Percentiles rank a stretch among this genome's conserved stretches.
phyloP scores from a whole-genome alignment of 495 filamentous ascomycete genomes.

The Aspergillus nanangensis region DNA sequence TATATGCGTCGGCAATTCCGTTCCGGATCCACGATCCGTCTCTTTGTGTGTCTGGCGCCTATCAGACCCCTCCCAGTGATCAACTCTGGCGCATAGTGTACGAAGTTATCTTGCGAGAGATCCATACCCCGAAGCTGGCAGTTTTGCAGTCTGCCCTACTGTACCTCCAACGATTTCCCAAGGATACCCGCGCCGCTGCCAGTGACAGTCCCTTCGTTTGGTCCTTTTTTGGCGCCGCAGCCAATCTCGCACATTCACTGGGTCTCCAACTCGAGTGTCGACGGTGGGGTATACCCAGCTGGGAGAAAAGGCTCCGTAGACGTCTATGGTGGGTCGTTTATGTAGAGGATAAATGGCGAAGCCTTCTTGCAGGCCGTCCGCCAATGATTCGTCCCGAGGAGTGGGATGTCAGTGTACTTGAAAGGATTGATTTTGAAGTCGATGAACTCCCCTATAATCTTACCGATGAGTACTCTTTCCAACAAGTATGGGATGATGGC shows the following conservation, averaged over 20 bases:
- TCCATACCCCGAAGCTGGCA: slow-evolving; percentile 27
- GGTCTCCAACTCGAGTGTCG: slow-evolving; percentile 84
- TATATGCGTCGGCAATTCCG: slow-evolving; percentile 31
- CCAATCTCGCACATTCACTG: slow-evolving; percentile 39
- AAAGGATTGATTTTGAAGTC: slow-evolving; percentile 57
- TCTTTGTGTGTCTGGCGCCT: slow-evolving; percentile 23
- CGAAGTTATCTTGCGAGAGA: slow-evolving; percentile 27
- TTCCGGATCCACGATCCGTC: slow-evolving; percentile 27
- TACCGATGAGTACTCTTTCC: too few relatives aligned
- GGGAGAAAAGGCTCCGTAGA: slow-evolving; percentile 80
- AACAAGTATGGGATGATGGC: too few relatives aligned
- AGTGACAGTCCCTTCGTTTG: slow-evolving; percentile 29
- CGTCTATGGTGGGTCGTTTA: slow-evolving; percentile 87
- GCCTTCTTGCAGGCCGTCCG: slow-evolving; percentile 75
- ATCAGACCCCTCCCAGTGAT: slow-evolving; percentile 20
- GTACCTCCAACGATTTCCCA: slow-evolving; percentile 22
- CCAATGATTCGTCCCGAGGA: slow-evolving; percentile 74
- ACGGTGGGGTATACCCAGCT: slow-evolving; percentile 77
- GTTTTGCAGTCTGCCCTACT: slow-evolving; percentile 29
- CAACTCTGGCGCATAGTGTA: slow-evolving; percentile 28
- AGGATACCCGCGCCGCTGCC: slow-evolving; percentile 11
- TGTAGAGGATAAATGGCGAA: slow-evolving; percentile 92
- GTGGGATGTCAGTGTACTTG: slow-evolving; percentile 73
- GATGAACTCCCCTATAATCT: too few relatives aligned
- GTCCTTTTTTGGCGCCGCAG: slow-evolving; percentile 30